phyloP scores from a whole-genome alignment of 192 early-diverging fungal genomes.

The Entrophospora sp. region DNA sequence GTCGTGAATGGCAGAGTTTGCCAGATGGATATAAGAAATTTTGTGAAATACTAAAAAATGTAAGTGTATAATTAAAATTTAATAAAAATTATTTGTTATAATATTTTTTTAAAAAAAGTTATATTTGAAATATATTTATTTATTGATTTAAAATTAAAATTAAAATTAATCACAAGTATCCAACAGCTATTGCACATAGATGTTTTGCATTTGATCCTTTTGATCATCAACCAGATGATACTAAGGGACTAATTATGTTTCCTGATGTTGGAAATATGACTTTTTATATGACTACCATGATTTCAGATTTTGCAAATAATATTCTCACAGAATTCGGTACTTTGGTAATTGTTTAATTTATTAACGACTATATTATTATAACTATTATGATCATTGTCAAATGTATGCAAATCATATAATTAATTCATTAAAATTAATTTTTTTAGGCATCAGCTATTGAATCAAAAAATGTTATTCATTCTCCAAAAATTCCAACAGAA shows the following conservation, averaged over 20 bases:
- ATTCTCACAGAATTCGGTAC: slow-evolving; percentile 56
- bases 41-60: slow-evolving; percentile 47
- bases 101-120: too few species aligned
- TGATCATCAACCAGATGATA: slow-evolving; percentile 64
- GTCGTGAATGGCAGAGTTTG: slow-evolving; percentile 56
- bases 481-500: slow-evolving; percentile 27
- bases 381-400: too few species aligned
- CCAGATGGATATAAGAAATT: slow-evolving; percentile 53
- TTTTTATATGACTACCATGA: slow-evolving; percentile 68
- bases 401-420: too few species aligned
- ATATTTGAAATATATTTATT: too few species aligned
- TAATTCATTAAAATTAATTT: too few species aligned
- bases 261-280: slow-evolving; percentile 70
- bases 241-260: slow-evolving; percentile 67
- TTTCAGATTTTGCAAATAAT: slow-evolving; percentile 71
- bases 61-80: slow-evolving; percentile 20
- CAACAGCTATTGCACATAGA: slow-evolving; percentile 54
- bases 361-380: too few species aligned
- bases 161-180: slow-evolving; percentile 48
- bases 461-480: slow-evolving; percentile 46
- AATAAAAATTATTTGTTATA: too few species aligned
- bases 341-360: slow-evolving; percentile 46
- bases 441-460: slow-evolving; percentile 46
- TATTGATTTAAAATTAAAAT: too few species aligned
- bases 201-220: slow-evolving; percentile 80